Base-by-base conservation (phyloP, 768 basidiomycete genomes). In the Cystobasidium ongulense region DNA sequence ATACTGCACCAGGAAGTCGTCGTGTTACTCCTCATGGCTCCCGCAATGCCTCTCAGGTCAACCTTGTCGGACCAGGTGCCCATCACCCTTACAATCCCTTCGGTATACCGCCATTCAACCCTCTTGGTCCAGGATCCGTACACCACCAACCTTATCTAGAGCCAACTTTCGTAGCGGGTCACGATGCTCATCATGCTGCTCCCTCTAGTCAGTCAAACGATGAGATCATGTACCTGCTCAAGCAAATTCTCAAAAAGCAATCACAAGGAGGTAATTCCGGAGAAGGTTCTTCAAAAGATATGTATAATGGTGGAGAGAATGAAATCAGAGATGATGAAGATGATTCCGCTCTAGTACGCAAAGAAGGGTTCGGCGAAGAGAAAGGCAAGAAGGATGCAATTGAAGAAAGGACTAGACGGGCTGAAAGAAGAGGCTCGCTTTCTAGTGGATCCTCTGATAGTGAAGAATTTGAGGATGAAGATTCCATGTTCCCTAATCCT, bases 401-500 rank as follows among this genome's bases (percentile, higher is more conserved):
- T 3, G 15, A 10, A 5, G 25, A 38, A 8, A 64, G 27, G 27
- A 64, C 63, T 46, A 11, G 27, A 25, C 31, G 63, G 1, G 68
- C 68, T 3, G 68, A 71, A 36, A 46, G 68, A 39, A 21, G 33
- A 35, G 52, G 31, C 17, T 54, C 52, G 1, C n/a, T 71, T 33
- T 68, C 66, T 33, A 57, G 52, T 36, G 29, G 46, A n/a, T n/a
- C n/a, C 46, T 17, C 15, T 21, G n/a, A 11, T 41, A 27, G 54
- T 54, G 21, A 8, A 17, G 70, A 72, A 13, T 52, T 31, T 13
- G 73, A 73, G 1, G 72, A 74, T 35, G 63, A 35, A 39, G 70
- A 65, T 5, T 13, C 18, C 5, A 7, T 38, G 33, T 66, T 66
- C 36, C 73, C 73, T 15, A 74, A 74, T 29, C 73, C 73, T 73